Percentiles rank a stretch among this genome's conserved stretches.
These are phyloP conservation scores for Starmerella tilneyi DNA, from an alignment of 805 yeast genomes.

Conservation along the genomic window DNA sequence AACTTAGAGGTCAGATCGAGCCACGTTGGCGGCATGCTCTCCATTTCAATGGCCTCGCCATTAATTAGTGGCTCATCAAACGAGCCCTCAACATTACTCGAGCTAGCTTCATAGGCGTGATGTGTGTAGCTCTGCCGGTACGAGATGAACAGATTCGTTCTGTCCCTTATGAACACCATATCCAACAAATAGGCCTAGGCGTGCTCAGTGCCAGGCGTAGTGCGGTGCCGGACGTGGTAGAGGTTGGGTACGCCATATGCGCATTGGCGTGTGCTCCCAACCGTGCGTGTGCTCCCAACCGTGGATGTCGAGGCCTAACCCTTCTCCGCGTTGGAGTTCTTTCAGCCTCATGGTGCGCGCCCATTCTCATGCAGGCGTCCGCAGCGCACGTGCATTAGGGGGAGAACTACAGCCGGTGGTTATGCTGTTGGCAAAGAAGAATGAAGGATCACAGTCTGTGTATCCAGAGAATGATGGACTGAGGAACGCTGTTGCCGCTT, in stretches of 20 bases:
- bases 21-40: constrained; percentile 65
- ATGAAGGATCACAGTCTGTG: too few species aligned
- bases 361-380: too few species aligned
- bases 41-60: constrained; percentile 44
- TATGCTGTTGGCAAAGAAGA: too few species aligned
- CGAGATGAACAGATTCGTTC: constrained; percentile 84
- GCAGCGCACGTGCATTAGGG: too few species aligned
- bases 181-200: neutral
- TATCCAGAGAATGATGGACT: too few species aligned
- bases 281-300: neutral
- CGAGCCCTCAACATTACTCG: constrained; percentile 29
- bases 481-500: too few species aligned
- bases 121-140: constrained; percentile 85
- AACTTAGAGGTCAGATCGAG: constrained; percentile 63
- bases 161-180: constrained; percentile 68
- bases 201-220: neutral
- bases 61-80: constrained; percentile 48
- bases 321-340: too few species aligned
- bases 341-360: too few species aligned
- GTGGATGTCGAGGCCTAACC: neutral
- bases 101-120: constrained; percentile 30
- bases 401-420: too few species aligned
- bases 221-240: neutral
- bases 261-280: neutral
- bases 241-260: neutral